A percentile compares a stretch with the other conserved stretches of the same genome.
phyloP scores from a whole-genome alignment of 352 stramenopile genomes.

The Elongisporangium prolatum region DNA sequence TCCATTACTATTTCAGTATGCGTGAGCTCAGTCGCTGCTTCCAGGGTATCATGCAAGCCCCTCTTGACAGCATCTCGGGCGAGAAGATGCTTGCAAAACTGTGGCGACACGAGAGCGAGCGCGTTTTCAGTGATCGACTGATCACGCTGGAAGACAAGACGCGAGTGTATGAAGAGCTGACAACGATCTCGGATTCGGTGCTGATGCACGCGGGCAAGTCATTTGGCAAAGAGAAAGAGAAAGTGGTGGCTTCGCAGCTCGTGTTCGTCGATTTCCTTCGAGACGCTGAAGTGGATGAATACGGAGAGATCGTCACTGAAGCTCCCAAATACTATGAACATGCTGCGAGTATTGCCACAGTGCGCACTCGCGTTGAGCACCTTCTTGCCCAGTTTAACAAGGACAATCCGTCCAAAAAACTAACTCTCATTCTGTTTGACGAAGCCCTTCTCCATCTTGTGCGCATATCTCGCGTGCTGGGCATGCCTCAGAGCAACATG shows the following conservation, averaged over 20 bases:
- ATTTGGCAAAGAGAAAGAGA: constrained; percentile 6
- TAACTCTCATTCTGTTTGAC: constrained; percentile 88
- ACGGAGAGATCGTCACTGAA: constrained; percentile 72
- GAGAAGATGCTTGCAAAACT: constrained; percentile 59
- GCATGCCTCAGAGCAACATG: constrained; percentile 82
- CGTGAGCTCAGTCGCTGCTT: constrained; percentile 71
- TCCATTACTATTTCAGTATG: constrained; percentile 82
- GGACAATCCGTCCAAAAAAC: constrained; percentile 59
- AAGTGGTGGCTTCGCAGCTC: constrained; percentile 8
- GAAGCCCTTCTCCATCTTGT: constrained; percentile 86
- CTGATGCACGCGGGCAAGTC: constrained; percentile 9
- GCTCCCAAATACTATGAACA: constrained; percentile 83
- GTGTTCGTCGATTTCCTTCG: constrained; percentile 87
- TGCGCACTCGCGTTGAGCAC: constrained; percentile 52
- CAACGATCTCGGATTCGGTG: constrained; percentile 36
- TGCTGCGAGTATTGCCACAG: constrained; percentile 29
- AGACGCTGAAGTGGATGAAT: constrained; percentile 78
- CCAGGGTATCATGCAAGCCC: constrained; percentile 69
- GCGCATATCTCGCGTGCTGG: constrained; percentile 75
- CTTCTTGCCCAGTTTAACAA: constrained; percentile 81
- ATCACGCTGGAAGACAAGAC: constrained; percentile 71
- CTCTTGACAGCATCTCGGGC: constrained; percentile 36
- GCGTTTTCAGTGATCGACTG: constrained; percentile 78
- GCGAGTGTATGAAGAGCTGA: constrained; percentile 54
- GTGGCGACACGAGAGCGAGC: constrained; percentile 84